phyloP scores from a whole-genome alignment of 768 basidiomycete genomes.

The Mycena haematopus region DNA sequence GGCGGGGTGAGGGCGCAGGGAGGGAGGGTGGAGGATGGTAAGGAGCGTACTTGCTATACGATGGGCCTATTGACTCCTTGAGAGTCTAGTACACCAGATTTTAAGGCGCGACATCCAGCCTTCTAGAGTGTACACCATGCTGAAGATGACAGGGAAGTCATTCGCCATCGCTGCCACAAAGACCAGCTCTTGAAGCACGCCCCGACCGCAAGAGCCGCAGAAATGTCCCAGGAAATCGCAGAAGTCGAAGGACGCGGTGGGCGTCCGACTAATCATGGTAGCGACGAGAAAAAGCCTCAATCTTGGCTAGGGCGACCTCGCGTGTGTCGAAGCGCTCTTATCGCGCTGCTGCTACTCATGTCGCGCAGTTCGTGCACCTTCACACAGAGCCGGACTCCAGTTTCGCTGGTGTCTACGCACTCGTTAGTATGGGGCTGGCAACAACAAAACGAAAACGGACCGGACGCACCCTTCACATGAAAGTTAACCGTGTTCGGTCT shows the following conservation, averaged over 20 bases:
- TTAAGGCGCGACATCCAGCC: not conserved
- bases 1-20: not conserved
- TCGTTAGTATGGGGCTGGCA: too few relatives aligned
- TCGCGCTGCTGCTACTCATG: conserved; percentile 21
- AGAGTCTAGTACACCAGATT: not conserved
- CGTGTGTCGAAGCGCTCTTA: conserved; percentile 61
- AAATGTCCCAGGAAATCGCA: not conserved
- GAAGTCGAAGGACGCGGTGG: not conserved
- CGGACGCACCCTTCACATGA: too few relatives aligned
- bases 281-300: conserved; percentile 96
- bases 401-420: too few relatives aligned
- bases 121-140: not conserved
- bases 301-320: conserved; percentile 90
- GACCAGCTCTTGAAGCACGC: too few relatives aligned
- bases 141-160: too few relatives aligned
- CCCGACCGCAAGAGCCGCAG: not conserved
- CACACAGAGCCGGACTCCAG: too few relatives aligned
- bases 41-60: not conserved
- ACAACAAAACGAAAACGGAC: too few relatives aligned
- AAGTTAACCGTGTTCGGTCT: too few relatives aligned
- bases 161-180: too few relatives aligned
- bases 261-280: conserved; percentile 72
- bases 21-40: not conserved
- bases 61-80: not conserved
- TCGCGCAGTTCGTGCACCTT: conserved; percentile 14